Evolutionary conservation across 345 rosid genomes (phyloP).

Genomic region (Citrus trifoliata): DNA sequence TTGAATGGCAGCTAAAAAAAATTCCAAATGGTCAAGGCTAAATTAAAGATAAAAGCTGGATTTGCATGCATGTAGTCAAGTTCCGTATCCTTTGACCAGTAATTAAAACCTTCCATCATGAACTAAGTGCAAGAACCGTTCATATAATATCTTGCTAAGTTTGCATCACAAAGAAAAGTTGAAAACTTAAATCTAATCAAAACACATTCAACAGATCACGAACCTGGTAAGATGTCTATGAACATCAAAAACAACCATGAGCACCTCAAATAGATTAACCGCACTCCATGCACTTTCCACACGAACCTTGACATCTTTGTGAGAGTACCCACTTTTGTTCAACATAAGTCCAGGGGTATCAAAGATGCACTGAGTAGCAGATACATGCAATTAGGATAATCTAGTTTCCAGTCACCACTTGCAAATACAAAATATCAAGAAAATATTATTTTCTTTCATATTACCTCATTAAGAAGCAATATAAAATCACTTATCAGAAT

Average conservation of each 20-base stretch:
- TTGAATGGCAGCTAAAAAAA: not conserved
- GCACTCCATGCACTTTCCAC: constrained; percentile 86
- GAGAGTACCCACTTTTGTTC: constrained; percentile 56
- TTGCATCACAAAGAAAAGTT: not conserved
- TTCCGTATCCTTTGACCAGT: not conserved
- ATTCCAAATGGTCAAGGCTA: not conserved
- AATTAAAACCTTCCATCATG: not conserved
- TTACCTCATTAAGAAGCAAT: not conserved
- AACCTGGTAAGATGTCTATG: constrained; percentile 85
- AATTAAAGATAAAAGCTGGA: not conserved
- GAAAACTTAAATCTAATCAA: constrained; percentile 7
- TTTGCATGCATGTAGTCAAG: not conserved
- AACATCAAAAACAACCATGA: constrained; percentile 89
- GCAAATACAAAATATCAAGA: not conserved
- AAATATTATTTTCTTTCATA: not conserved
- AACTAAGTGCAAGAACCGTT: not conserved
- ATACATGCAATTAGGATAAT: constrained; percentile 5
- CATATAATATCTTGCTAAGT: not conserved
- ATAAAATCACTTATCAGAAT: not conserved
- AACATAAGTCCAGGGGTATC: constrained; percentile 91
- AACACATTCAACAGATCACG: constrained; percentile 17
- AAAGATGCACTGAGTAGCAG: constrained; percentile 67
- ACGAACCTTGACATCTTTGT: constrained; percentile 76
- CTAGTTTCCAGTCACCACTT: constrained; percentile 1
- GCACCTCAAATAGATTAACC: constrained; percentile 71